Evolutionary conservation across 192 early-diverging fungal species (phyloP).

Genomic region (Coemansia erecta): DNA sequence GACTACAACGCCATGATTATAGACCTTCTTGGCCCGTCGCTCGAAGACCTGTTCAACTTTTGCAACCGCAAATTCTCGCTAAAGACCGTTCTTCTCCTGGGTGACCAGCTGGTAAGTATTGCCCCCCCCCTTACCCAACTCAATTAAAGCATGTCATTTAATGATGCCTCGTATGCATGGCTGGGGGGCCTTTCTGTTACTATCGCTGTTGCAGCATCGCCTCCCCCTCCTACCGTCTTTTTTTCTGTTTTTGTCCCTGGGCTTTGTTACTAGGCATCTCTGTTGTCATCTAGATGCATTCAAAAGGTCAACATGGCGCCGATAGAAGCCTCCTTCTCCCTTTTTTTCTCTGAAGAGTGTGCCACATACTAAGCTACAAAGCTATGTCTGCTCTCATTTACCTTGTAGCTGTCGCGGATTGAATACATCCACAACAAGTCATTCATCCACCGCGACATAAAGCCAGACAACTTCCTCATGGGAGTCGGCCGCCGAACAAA

Average conservation of each 20-base stretch:
- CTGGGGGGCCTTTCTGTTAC: neutral
- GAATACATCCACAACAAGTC: constrained; percentile 83
- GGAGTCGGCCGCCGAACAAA: constrained; percentile 81
- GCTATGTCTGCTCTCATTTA: neutral
- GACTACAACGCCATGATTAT: constrained; percentile 87
- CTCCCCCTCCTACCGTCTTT: too few relatives aligned
- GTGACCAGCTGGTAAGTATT: constrained; percentile 72
- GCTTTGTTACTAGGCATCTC: too few relatives aligned
- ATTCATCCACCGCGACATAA: constrained; percentile 90
- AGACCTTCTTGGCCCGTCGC: constrained; percentile 86
- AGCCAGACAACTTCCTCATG: constrained; percentile 92
- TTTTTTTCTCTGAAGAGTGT: too few relatives aligned
- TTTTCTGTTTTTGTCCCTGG: too few relatives aligned
- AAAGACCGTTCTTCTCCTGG: constrained; percentile 82
- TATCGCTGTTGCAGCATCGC: neutral
- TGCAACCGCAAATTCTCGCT: constrained; percentile 85
- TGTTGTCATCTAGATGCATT: too few relatives aligned
- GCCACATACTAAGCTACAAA: too few relatives aligned
- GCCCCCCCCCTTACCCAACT: too few relatives aligned
- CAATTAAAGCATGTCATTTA: constrained; percentile 4
- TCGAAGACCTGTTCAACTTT: constrained; percentile 89
- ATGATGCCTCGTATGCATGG: neutral
- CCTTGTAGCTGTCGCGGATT: constrained; percentile 63
- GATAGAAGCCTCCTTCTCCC: too few relatives aligned
- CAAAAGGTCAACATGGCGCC: too few relatives aligned